These are phyloP conservation scores for Annulohypoxylon bovei DNA, from an alignment of 495 filamentous ascomycete genomes.

Conservation along the genomic window DNA sequence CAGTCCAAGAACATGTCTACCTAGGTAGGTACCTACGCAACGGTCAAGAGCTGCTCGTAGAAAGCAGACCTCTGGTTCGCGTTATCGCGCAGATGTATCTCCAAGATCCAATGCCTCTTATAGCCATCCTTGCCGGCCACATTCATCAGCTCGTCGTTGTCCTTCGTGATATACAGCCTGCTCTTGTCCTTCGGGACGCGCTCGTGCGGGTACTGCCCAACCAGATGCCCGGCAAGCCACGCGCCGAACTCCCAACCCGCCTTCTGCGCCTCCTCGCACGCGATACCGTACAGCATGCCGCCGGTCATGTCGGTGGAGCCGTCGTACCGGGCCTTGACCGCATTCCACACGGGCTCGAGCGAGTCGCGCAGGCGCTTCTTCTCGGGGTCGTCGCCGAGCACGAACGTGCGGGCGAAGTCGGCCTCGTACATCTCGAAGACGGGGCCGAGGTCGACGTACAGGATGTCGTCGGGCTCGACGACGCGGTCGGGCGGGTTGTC, in stretches of 20 bases:
- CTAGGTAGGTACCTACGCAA: conserved; percentile 40
- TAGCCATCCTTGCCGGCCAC: conserved; percentile 51
- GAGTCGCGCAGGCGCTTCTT: conserved; percentile 57
- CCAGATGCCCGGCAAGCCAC: conserved; percentile 55
- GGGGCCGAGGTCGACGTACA: conserved; percentile 61
- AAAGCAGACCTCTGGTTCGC: conserved; percentile 53
- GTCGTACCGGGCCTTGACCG: conserved; percentile 51
- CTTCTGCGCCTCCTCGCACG: conserved; percentile 38
- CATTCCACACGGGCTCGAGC: conserved; percentile 56
- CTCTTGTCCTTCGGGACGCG: conserved; percentile 58
- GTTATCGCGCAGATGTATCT: conserved; percentile 60
- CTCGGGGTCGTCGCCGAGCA: conserved; percentile 57
- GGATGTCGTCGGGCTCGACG: conserved; percentile 59
- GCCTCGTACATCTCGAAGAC: conserved; percentile 65
- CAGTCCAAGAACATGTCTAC: neutral
- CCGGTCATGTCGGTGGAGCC: conserved; percentile 55
- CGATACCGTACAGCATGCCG: conserved; percentile 53
- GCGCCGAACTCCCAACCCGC: conserved; percentile 57
- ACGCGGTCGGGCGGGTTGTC: conserved; percentile 62
- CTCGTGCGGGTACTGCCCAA: conserved; percentile 55
- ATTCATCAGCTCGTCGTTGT: conserved; percentile 53
- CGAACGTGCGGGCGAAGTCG: conserved; percentile 49
- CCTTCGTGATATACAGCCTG: conserved; percentile 54
- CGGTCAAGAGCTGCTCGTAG: conserved; percentile 58
- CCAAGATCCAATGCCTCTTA: conserved; percentile 61